Evolutionary conservation across 768 basidiomycete genomes (phyloP).

Genomic region (Auriscalpium microsporum): DNA sequence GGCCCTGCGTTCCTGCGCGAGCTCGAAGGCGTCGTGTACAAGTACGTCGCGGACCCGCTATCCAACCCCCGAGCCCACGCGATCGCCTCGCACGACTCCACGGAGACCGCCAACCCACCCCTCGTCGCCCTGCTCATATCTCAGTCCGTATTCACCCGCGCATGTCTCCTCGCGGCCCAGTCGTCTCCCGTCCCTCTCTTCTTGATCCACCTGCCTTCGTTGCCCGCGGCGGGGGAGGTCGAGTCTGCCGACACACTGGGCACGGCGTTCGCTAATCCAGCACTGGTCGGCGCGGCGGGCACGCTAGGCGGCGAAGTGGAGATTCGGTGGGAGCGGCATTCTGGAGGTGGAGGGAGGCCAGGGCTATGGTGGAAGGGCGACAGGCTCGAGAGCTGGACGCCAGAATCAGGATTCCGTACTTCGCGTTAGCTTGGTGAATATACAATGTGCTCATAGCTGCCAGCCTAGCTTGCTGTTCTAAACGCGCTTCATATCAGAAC

Average conservation of each 20-base stretch:
- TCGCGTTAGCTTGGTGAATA: no score
- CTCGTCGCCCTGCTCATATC: conserved; percentile 74
- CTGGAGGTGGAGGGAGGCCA: conserved; percentile 23
- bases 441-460: no score
- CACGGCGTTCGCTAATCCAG: conserved; percentile 60
- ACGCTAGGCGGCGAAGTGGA: conserved; percentile 55
- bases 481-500: no score
- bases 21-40: conserved; percentile 78
- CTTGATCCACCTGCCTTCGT: conserved; percentile 65
- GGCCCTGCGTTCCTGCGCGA: conserved; percentile 80
- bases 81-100: conserved; percentile 4
- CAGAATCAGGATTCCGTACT: conserved; percentile 10
- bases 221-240: conserved; percentile 8
- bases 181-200: conserved; percentile 74
- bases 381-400: conserved; percentile 30
- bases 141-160: conserved; percentile 69
- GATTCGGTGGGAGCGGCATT: conserved; percentile 52
- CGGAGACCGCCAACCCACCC: conserved; percentile 18
- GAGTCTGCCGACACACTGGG: conserved; percentile 25
- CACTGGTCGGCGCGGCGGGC: conserved; percentile 46
- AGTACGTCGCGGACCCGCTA: conserved; percentile 23
- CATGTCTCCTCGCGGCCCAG: conserved; percentile 59
- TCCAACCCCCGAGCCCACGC: background rate
- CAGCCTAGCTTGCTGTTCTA: no score
- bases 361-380: conserved; percentile 36